A percentile compares a stretch with the other conserved stretches of the same genome.
phyloP scores from a whole-genome alignment of 2,329 filamentous ascomycete species.

The Eutypella sp. region DNA sequence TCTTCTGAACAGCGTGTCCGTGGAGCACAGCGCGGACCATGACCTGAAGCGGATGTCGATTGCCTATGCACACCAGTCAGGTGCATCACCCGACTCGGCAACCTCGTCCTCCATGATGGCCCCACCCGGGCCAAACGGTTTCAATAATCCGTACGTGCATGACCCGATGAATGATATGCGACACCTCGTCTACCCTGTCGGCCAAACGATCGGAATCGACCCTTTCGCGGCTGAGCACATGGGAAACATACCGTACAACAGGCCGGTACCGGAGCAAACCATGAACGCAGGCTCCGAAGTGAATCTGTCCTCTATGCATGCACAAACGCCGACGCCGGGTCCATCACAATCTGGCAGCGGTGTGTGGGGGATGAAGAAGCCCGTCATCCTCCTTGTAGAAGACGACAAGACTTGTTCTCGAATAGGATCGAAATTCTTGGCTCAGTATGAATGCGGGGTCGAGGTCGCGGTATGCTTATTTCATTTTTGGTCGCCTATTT shows the following conservation, averaged over 20 bases:
- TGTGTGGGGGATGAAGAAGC: slow-evolving; percentile 58
- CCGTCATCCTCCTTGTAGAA: slow-evolving; percentile 85
- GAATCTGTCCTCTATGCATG: slow-evolving; percentile 28
- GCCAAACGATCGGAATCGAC: slow-evolving; percentile 86
- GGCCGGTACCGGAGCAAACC: slow-evolving; percentile 52
- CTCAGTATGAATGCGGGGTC: slow-evolving; percentile 61
- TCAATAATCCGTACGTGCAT: slow-evolving; percentile 41
- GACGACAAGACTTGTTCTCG: slow-evolving; percentile 65
- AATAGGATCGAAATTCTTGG: slow-evolving; percentile 63
- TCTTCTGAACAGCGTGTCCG: slow-evolving; percentile 46
- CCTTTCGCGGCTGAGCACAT: slow-evolving; percentile 93
- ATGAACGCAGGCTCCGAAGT: slow-evolving; percentile 37
- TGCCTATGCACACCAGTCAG: slow-evolving; percentile 42
- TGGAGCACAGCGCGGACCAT: slow-evolving; percentile 48
- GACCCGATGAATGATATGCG: slow-evolving; percentile 53
- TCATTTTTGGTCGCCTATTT: not conserved
- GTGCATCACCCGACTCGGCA: slow-evolving; percentile 50
- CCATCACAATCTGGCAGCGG: slow-evolving; percentile 35
- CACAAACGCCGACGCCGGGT: slow-evolving; percentile 24
- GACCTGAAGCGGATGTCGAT: slow-evolving; percentile 51
- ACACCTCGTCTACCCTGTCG: slow-evolving; percentile 83
- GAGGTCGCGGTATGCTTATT: slow-evolving; percentile 56
- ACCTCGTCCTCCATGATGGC: slow-evolving; percentile 51
- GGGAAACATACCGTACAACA: slow-evolving; percentile 86
- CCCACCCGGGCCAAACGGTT: slow-evolving; percentile 36